Percentiles rank a stretch among this genome's conserved stretches.
These are phyloP conservation scores for Boletus rufocinnamomeus DNA, from an alignment of 768 basidiomycete genomes.

Conservation along the genomic window DNA sequence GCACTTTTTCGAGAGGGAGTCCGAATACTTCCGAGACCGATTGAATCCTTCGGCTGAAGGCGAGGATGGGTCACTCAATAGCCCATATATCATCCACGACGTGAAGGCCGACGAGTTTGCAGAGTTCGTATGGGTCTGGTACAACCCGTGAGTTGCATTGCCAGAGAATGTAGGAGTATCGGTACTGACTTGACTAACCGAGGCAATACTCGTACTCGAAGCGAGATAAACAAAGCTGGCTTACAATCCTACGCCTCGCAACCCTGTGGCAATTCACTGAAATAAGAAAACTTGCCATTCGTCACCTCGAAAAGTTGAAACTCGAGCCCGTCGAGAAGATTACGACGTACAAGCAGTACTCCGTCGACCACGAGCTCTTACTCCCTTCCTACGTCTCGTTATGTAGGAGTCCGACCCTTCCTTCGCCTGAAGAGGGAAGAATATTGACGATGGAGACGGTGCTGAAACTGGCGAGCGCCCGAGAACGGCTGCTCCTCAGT, in stretches of 20 bases:
- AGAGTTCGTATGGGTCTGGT: constrained; percentile 55
- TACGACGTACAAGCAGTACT: constrained; percentile 53
- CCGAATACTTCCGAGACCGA: constrained; percentile 30
- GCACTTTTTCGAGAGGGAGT: constrained; percentile 41
- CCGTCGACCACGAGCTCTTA: constrained; percentile 50
- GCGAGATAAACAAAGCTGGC: constrained; percentile 54
- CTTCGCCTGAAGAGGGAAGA: constrained; percentile 54
- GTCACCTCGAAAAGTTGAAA: constrained; percentile 51
- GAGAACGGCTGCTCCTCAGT: constrained; percentile 47
- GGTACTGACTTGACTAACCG: not conserved
- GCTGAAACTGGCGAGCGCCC: constrained; percentile 50
- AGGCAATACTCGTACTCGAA: constrained; percentile 61
- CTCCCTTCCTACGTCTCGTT: constrained; percentile 54
- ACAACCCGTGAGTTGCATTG: constrained; percentile 38
- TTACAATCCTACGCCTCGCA: constrained; percentile 52
- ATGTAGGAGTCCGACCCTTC: constrained; percentile 50
- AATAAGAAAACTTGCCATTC: constrained; percentile 51
- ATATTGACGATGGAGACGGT: constrained; percentile 60
- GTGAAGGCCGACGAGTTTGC: constrained; percentile 44
- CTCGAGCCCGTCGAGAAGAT: constrained; percentile 57
- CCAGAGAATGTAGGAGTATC: not conserved
- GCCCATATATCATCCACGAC: constrained; percentile 22
- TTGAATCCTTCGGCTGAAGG: constrained; percentile 16
- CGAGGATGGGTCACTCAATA: not conserved
- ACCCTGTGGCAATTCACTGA: constrained; percentile 56